Evolutionary conservation across 106 monocot genomes (phyloP).

Genomic region (Apostasia ramifera): DNA sequence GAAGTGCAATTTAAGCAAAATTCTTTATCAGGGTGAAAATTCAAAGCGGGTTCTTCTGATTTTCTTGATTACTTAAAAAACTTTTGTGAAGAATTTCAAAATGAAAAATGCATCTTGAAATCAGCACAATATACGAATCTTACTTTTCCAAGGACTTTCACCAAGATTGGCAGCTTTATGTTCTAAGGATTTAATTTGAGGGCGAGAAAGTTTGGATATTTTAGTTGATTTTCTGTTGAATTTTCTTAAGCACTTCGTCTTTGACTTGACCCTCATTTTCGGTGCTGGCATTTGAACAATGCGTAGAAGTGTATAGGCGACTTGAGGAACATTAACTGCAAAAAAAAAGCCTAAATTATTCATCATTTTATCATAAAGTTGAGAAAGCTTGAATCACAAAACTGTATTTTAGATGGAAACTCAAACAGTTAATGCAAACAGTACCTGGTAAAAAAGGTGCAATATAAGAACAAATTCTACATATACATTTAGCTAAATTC

Average conservation of each 20-base stretch:
- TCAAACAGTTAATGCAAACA: too few species aligned
- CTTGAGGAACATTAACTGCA: background rate
- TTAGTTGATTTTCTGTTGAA: slow-evolving; percentile 3
- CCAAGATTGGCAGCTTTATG: background rate
- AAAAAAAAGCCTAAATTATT: background rate
- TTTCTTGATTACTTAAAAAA: background rate
- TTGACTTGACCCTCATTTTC: slow-evolving; percentile 9
- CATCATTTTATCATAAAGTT: background rate
- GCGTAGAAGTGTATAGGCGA: background rate
- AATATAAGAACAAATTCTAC: background rate
- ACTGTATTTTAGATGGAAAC: background rate
- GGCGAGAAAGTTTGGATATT: slow-evolving; percentile 3
- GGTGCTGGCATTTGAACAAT: slow-evolving; percentile 6
- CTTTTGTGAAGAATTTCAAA: background rate
- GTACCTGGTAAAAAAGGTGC: background rate
- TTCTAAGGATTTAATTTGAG: slow-evolving; percentile 1
- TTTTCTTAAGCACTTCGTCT: slow-evolving; percentile 1
- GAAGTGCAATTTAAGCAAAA: background rate
- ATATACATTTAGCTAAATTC: background rate
- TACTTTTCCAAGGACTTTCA: background rate
- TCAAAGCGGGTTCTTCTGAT: too few species aligned
- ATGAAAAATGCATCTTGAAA: background rate
- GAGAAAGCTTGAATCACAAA: background rate
- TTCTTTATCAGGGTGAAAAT: background rate
- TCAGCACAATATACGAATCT: background rate